A percentile compares a stretch with the other conserved stretches of the same genome.
Conservation (phyloP, 1,284 basidiomycete species). For the Puccinia horiana region DNA sequence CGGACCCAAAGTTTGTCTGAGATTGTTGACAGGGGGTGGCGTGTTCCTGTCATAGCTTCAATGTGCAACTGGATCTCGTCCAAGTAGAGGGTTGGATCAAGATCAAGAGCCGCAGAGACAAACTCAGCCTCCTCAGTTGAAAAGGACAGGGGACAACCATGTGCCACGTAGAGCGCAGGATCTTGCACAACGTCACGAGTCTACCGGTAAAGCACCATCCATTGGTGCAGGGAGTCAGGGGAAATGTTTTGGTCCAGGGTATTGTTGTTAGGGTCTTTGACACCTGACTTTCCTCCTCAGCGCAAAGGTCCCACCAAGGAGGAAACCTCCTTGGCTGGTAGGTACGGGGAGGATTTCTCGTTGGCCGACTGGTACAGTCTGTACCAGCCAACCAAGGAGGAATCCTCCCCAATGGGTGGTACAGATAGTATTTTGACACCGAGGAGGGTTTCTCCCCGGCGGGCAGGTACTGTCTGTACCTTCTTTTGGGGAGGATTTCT, state of each 20-base stretch:
- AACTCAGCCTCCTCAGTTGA: background rate
- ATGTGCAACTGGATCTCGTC: conserved; percentile 3
- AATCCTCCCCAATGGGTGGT: too few relatives aligned
- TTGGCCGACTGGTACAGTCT: too few relatives aligned
- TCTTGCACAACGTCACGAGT: background rate
- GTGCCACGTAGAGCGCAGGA: background rate
- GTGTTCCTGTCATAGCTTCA: background rate
- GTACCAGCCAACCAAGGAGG: too few relatives aligned
- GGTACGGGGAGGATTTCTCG: too few relatives aligned
- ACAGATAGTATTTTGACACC: too few relatives aligned
- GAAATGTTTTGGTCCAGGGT: background rate
- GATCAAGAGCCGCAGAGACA: background rate
- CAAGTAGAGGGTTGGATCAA: background rate
- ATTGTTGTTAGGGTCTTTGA: too few relatives aligned
- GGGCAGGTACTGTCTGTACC: too few relatives aligned
- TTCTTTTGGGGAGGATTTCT: too few relatives aligned
- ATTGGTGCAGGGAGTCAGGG: background rate
- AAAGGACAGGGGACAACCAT: background rate
- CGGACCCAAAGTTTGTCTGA: background rate
- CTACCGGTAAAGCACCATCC: background rate
- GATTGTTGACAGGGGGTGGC: background rate
- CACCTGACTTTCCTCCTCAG: too few relatives aligned
- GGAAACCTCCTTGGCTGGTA: too few relatives aligned
- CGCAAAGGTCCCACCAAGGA: too few relatives aligned
- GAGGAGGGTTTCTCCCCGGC: too few relatives aligned